Conservation (phyloP, 1,284 basidiomycete genomes). For the Takashimella koratensis region DNA sequence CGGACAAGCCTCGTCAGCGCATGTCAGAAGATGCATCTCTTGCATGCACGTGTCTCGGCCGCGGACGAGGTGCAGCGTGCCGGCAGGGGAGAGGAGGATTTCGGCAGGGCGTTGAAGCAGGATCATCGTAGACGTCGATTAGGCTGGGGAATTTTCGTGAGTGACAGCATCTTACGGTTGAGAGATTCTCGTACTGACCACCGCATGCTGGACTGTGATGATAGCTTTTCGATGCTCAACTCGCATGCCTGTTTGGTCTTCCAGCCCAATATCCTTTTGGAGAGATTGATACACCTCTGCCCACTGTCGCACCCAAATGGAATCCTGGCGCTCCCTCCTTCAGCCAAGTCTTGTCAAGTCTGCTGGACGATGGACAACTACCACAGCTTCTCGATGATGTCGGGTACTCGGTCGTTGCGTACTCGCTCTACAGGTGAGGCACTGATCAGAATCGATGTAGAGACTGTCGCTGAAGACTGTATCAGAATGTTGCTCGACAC, state of each 20-base stretch:
- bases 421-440: slow-evolving; percentile 21
- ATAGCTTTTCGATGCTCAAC: slow-evolving; percentile 21
- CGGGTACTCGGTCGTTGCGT: slow-evolving; percentile 12
- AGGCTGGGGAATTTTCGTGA: slow-evolving; percentile 27
- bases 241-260: slow-evolving; percentile 18
- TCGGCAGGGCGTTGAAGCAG: slow-evolving; percentile 12
- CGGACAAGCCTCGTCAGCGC: slow-evolving; percentile 13
- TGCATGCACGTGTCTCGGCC: slow-evolving; percentile 12
- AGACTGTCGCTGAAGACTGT: too few species aligned
- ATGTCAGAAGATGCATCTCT: slow-evolving; percentile 21
- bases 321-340: slow-evolving; percentile 5
- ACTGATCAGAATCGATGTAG: too few species aligned
- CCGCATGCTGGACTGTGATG: too few species aligned
- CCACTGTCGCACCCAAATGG: slow-evolving; percentile 1
- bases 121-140: slow-evolving; percentile 17
- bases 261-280: slow-evolving; percentile 13
- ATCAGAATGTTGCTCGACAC: slow-evolving; percentile 19
- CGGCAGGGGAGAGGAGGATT: slow-evolving; percentile 6
- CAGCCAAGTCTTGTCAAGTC: slow-evolving; percentile 9
- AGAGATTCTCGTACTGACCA: too few species aligned
- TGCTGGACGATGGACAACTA: slow-evolving; percentile 15
- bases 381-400: slow-evolving; percentile 14
- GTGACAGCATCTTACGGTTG: neutral
- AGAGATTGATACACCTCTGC: slow-evolving; percentile 12
- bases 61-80: slow-evolving; percentile 6